phyloP scores from a whole-genome alignment of 192 early-diverging fungal species.

The Backusella parvicylindrica region DNA sequence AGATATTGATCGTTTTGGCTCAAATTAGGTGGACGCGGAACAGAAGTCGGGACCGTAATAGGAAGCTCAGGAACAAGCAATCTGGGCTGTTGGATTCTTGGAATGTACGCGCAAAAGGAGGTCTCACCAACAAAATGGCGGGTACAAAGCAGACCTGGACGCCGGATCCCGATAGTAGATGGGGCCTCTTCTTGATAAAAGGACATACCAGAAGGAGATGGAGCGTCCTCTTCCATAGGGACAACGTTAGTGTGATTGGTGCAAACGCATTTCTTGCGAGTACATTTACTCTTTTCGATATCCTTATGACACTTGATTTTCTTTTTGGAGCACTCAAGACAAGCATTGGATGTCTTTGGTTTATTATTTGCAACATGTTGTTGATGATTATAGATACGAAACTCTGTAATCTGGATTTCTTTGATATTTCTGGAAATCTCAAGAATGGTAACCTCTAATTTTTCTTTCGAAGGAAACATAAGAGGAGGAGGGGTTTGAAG shows the following conservation, averaged over 20 bases:
- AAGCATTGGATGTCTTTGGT: not conserved
- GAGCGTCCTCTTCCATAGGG: not conserved
- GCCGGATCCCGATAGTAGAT: not conserved
- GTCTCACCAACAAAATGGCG: not conserved
- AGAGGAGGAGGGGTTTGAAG: not conserved
- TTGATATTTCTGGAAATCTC: no score
- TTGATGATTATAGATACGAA: not conserved
- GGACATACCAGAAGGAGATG: not conserved
- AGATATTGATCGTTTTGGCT: not conserved
- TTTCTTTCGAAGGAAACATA: not conserved
- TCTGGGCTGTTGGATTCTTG: not conserved
- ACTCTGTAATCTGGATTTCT: no score
- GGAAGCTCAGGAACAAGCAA: not conserved
- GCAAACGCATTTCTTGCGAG: no score
- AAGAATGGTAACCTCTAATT: no score
- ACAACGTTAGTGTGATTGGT: not conserved
- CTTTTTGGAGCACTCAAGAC: no score
- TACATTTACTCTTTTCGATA: no score
- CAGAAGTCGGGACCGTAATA: not conserved
- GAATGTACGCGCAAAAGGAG: not conserved
- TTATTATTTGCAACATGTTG: not conserved
- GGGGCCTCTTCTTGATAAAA: not conserved
- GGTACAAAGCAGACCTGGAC: not conserved
- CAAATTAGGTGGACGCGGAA: not conserved
- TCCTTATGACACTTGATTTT: not conserved